Percentiles rank a stretch among this genome's conserved stretches.
phyloP scores from a whole-genome alignment of 257 asterid genomes.

The Penstemon barbatus region DNA sequence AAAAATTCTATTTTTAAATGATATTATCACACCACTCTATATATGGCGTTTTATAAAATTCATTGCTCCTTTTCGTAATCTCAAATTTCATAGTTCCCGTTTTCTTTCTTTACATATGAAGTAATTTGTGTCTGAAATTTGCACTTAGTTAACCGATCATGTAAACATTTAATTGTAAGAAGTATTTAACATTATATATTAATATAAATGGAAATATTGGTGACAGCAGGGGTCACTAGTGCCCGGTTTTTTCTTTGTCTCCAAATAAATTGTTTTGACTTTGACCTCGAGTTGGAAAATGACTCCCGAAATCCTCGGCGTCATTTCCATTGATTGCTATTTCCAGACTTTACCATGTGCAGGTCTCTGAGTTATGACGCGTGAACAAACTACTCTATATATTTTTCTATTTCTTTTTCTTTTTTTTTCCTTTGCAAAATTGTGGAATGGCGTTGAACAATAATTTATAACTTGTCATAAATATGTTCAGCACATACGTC shows the following conservation, averaged over 20 bases:
- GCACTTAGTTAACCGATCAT: too few species aligned
- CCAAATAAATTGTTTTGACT: conserved; percentile 17
- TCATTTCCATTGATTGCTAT: conserved; percentile 24
- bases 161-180: too few species aligned
- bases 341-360: conserved; percentile 3
- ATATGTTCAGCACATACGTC: neutral
- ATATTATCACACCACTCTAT: too few species aligned
- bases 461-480: too few species aligned
- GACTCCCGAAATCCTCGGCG: conserved; percentile 58
- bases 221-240: neutral
- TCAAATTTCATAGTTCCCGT: too few species aligned
- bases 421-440: too few species aligned
- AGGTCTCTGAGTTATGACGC: neutral
- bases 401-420: neutral
- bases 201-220: neutral
- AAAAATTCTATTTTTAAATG: too few species aligned
- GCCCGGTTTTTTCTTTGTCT: conserved; percentile 24
- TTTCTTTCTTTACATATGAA: too few species aligned
- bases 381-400: neutral
- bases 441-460: too few species aligned
- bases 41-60: too few species aligned
- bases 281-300: conserved; percentile 34
- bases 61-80: too few species aligned
- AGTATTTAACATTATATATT: neutral
- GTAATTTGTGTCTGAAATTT: too few species aligned